Base-by-base conservation (phyloP, 495 filamentous ascomycete species). In the Hyaloscypha finlandica region DNA sequence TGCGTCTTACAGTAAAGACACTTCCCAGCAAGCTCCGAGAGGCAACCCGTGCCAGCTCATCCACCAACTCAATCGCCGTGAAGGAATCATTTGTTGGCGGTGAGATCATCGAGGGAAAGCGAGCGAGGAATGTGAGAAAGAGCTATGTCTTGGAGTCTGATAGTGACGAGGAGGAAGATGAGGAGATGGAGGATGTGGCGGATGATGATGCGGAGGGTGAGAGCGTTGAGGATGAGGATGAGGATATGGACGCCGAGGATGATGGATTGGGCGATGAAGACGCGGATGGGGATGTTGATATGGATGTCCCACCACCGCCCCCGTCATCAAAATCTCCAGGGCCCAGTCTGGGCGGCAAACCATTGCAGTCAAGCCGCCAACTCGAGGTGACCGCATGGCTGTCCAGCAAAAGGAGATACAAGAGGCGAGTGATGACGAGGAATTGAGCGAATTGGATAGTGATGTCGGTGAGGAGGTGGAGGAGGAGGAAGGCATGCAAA, bases 1-100 rank as follows among this genome's bases (percentile, higher is more conserved):
- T 94, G 62, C 86, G 86, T 75, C 80, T 97, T 57, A 96, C 90
- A 33, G 88, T 97, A 70, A 97, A 93, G 80, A 89, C 94, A 73
- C 88, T 92, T 6, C 86, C 92, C 35, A 90, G 83, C 79, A 95
- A 92, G 81, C 83, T 95, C 61, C 89, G 91, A 39, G 89, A 96
- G 75, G 90, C 87, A 16, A 94, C 88, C 30, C 83, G 81, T 54
- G 78, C 66, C 6, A 70, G 65, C 52, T 57, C 71, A 39, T 22
- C 31, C n/a, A 53, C 3, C 4, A 64, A 65, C 20, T 63, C 68
- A 8, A 63, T 77, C 6, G 37, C 72, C 0, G 68, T 74, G 11
- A 75, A 75, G 25, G 75, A 77, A 77, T 66, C 66, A 19, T 85
- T 85, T 70, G 77, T 77, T 35, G 81, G 83, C n/a, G 80, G 83